phyloP scores from a whole-genome alignment of 2,329 filamentous ascomycete species.

The Colletotrichum viniferum region DNA sequence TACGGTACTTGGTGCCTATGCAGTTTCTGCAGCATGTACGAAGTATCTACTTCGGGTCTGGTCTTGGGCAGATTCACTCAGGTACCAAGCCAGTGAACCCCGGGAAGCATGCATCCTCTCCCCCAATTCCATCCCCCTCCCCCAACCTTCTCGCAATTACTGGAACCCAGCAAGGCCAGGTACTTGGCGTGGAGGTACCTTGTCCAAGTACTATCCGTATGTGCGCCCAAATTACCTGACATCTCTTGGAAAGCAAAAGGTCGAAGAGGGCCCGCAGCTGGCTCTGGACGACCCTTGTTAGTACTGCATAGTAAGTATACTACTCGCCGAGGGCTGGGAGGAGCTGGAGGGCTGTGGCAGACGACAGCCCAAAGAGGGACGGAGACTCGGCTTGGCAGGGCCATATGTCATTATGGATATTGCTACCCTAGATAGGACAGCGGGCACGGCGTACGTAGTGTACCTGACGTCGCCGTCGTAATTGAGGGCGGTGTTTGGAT shows the following conservation, averaged over 20 bases:
- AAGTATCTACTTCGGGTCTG: not conserved
- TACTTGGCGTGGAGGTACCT: not conserved
- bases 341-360: not conserved
- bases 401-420: constrained; percentile 20
- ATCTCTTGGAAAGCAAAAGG: not conserved
- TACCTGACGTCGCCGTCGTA: constrained; percentile 8
- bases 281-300: not conserved
- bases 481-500: constrained; percentile 17
- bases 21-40: not conserved
- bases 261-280: not conserved
- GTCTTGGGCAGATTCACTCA: not conserved
- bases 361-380: not conserved
- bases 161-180: not conserved
- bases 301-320: too few species aligned
- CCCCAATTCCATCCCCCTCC: not conserved
- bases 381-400: constrained; percentile 16
- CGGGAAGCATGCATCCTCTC: not conserved
- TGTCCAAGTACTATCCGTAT: not conserved
- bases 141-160: not conserved
- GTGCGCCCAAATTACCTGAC: not conserved
- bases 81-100: not conserved
- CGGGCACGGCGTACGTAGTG: not conserved
- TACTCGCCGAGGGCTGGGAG: not conserved
- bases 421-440: not conserved
- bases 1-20: not conserved